phyloP scores from a whole-genome alignment of 495 filamentous ascomycete genomes.

The Penicillium salamii region DNA sequence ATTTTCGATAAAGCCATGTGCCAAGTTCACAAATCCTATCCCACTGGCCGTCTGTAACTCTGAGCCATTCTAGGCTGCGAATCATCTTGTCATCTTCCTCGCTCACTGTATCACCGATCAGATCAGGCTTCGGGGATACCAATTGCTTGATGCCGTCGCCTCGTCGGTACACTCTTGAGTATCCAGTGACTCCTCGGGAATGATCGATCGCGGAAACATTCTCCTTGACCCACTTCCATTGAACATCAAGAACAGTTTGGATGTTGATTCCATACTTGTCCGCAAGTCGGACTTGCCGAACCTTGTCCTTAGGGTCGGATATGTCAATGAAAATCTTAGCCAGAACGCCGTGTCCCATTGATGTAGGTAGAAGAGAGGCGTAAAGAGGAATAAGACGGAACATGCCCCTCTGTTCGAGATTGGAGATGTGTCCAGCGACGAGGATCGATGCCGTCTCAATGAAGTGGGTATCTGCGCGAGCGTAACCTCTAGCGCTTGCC shows the following conservation, averaged over 20 bases:
- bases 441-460: conserved; percentile 42
- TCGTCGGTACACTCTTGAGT: conserved; percentile 31
- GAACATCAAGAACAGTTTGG: conserved; percentile 48
- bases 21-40: conserved; percentile 65
- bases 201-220: conserved; percentile 33
- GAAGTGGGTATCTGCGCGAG: conserved; percentile 32
- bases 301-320: conserved; percentile 52
- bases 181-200: conserved; percentile 25
- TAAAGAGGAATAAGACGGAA: conserved; percentile 81
- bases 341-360: conserved; percentile 42
- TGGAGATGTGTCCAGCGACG: conserved; percentile 72
- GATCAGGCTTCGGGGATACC: conserved; percentile 53
- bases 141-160: conserved; percentile 33
- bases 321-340: conserved; percentile 60
- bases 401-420: conserved; percentile 64
- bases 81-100: conserved; percentile 69
- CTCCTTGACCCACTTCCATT: conserved; percentile 50
- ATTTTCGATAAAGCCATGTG: conserved; percentile 62
- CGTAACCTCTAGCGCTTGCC: conserved; percentile 36
- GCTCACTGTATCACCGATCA: conserved; percentile 61
- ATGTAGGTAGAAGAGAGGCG: conserved; percentile 65
- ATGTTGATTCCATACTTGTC: conserved; percentile 51
- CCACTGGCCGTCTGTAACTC: conserved; percentile 68
- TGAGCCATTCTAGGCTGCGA: conserved; percentile 79
- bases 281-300: conserved; percentile 50